These are phyloP conservation scores for Macrophomina phaseolina DNA, from an alignment of 2,329 filamentous ascomycete species.

Conservation along the genomic window DNA sequence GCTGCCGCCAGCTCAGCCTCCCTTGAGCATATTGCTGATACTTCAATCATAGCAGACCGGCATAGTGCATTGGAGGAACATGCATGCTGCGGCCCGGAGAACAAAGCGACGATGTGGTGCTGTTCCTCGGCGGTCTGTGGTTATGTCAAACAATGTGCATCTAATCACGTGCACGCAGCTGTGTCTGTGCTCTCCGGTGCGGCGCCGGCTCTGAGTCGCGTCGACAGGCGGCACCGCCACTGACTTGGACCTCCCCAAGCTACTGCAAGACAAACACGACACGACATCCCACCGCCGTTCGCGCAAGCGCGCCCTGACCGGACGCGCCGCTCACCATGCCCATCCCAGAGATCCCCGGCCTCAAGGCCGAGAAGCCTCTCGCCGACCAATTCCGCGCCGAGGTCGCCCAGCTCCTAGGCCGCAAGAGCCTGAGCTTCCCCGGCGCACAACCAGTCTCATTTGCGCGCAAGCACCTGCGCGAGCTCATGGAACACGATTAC, in stretches of 20 bases:
- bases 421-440: slow-evolving; percentile 73
- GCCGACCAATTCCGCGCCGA: slow-evolving; percentile 67
- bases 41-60: background rate
- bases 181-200: background rate
- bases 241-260: background rate
- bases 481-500: slow-evolving; percentile 84
- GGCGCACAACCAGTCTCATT: slow-evolving; percentile 96
- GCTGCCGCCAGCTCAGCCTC: background rate
- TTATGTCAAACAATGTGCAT: background rate
- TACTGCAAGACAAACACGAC: background rate
- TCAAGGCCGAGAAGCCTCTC: slow-evolving; percentile 29
- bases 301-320: slow-evolving; percentile 18
- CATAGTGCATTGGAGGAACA: background rate
- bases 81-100: background rate
- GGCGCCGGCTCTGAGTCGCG: slow-evolving; percentile 9
- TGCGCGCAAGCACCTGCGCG: slow-evolving; percentile 77
- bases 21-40: background rate
- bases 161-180: background rate
- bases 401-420: slow-evolving; percentile 76
- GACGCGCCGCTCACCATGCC: slow-evolving; percentile 25
- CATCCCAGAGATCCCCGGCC: slow-evolving; percentile 27
- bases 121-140: background rate
- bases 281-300: background rate
- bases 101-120: slow-evolving; percentile 2
- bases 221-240: background rate